These are phyloP conservation scores for Penicillium sp. DNA, from an alignment of 2,329 filamentous ascomycete genomes.

Conservation along the genomic window DNA sequence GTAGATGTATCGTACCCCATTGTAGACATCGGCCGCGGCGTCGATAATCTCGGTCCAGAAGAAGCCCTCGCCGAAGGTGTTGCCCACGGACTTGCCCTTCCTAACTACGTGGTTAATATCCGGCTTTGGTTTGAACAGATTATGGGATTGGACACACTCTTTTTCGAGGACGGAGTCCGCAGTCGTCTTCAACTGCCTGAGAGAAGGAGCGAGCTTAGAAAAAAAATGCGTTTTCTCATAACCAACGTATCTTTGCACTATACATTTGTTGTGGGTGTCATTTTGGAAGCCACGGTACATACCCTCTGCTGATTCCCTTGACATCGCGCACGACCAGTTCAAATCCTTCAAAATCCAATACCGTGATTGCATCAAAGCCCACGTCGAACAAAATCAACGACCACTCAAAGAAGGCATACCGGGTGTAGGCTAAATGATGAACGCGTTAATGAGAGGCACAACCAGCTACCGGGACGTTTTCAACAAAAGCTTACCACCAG, in stretches of 20 bases:
- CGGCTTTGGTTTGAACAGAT: slow-evolving; percentile 16
- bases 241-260: slow-evolving; percentile 44
- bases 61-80: slow-evolving; percentile 69
- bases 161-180: slow-evolving; percentile 61
- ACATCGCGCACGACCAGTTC: slow-evolving; percentile 86
- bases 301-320: slow-evolving; percentile 92
- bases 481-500: slow-evolving; percentile 74
- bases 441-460: slow-evolving; percentile 2
- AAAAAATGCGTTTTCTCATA: slow-evolving; percentile 33
- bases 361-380: slow-evolving; percentile 91
- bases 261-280: slow-evolving; percentile 60
- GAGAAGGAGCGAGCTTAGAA: slow-evolving; percentile 32
- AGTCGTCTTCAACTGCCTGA: slow-evolving; percentile 51
- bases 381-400: slow-evolving; percentile 91
- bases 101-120: slow-evolving; percentile 46
- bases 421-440: slow-evolving; percentile 76
- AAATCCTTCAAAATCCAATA: slow-evolving; percentile 83
- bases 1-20: slow-evolving; percentile 63
- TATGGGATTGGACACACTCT: slow-evolving; percentile 58
- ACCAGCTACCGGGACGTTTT: background rate
- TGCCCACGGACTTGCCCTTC: slow-evolving; percentile 70
- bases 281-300: slow-evolving; percentile 92
- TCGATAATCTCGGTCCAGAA: slow-evolving; percentile 73
- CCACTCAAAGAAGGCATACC: slow-evolving; percentile 98
- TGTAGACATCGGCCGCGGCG: slow-evolving; percentile 83